Conservation (phyloP, 139 green algal genomes). For the Chlamydomonas sp. region DNA sequence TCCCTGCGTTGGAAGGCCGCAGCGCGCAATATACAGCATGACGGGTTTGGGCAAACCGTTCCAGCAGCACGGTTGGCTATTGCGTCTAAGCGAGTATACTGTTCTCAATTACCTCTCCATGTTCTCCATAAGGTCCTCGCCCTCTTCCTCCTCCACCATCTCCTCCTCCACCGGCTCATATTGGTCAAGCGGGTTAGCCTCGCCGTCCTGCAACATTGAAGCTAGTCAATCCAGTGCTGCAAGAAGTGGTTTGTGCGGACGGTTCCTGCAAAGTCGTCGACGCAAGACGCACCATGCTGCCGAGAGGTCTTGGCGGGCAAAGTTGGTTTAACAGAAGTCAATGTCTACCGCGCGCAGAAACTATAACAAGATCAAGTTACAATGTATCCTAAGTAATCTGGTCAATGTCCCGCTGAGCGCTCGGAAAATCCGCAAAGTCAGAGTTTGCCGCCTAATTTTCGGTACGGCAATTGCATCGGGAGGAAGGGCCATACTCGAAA, state of each 20-base stretch:
- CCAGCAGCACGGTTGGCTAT: neutral
- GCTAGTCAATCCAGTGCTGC: neutral
- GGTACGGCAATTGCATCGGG: too few species aligned
- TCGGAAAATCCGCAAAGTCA: too few species aligned
- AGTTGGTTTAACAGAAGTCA: neutral
- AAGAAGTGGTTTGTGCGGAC: neutral
- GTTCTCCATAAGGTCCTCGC: constrained; percentile 92
- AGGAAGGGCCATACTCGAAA: too few species aligned
- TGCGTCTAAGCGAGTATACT: neutral
- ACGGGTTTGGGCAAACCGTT: neutral
- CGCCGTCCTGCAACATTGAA: constrained; percentile 22
- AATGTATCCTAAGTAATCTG: neutral
- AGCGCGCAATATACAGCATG: neutral
- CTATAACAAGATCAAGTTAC: neutral
- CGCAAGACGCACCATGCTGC: neutral
- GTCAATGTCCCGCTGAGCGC: too few species aligned
- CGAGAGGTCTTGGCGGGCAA: neutral
- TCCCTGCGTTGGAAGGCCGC: constrained; percentile 71
- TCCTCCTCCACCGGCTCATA: constrained; percentile 48
- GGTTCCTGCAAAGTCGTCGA: too few species aligned
- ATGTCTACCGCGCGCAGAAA: too few species aligned
- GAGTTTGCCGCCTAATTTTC: too few species aligned
- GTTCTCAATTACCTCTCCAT: constrained; percentile 71
- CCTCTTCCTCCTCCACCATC: constrained; percentile 66
- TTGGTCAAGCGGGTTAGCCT: constrained; percentile 23